Evolutionary conservation across 306 rosid genomes (phyloP), one percentile per base, ranked within the genome.

Genomic region (Malus domestica): DNA sequence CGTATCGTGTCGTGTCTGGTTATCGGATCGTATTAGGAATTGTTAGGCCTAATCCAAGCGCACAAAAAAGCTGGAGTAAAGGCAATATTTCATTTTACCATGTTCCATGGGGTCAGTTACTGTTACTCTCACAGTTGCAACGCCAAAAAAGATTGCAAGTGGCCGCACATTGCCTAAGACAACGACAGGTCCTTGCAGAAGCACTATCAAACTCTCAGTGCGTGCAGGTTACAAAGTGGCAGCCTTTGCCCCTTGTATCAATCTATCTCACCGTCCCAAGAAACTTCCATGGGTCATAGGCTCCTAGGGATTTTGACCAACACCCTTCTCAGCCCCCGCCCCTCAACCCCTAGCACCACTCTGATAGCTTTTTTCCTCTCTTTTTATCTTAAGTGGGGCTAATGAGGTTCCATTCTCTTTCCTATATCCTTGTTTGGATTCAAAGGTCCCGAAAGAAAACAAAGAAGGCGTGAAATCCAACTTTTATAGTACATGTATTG

Each of bases 401-500:
- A 4, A 61, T 29, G 67, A 9, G 67, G n/a, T 29, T 29, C 16
- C 38, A 1, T 13, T 27, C n/a, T 29, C 10, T 62, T 18, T 32
- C 44, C 68, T 32, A 3, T 64, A 64, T 32, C 68, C 15, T 18
- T 18, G 13, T 64, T 32, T 32, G 45, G 42, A 32, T 64, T 64
- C 68, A 32, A 32, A 1, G 68, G 45, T 33, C 45, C 6, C 6
- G 1, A 22, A 69, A 45, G 1, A 4, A 12, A 30, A 15, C 2
- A 16, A 16, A 15, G 2, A 15, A 1, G 40, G 9, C 40, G 9
- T 35, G 2, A 35, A 35, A 35, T 35, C 40, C 40, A 0, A 15
- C 4, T 14, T 46, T 5, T 5, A 46, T 0, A 4, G 7, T 46
- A 16, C 7, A 0, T 1, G 7, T 46, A 46, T 2, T 15, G 0